Percentiles rank a stretch among this genome's conserved stretches.
Conservation (phyloP, 1,284 basidiomycete species). For the Schizopora paradoxa region DNA sequence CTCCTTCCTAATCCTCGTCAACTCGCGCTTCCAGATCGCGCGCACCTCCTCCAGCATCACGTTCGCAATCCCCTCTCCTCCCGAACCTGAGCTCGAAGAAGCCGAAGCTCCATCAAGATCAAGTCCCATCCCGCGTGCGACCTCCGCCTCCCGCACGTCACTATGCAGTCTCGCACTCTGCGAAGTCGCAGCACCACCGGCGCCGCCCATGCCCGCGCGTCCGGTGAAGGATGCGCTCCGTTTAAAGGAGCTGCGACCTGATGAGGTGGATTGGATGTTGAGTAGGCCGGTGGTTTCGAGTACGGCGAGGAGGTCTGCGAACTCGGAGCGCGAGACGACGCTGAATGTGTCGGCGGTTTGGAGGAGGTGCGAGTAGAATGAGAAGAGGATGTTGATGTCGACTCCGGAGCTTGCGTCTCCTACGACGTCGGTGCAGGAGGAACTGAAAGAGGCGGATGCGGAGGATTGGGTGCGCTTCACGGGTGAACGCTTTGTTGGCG, state of each 20-base stretch:
- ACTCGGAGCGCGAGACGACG: slow-evolving; percentile 69
- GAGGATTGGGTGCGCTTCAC: slow-evolving; percentile 40
- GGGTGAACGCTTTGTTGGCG: slow-evolving; percentile 30
- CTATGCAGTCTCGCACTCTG: slow-evolving; percentile 51
- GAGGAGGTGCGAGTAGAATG: slow-evolving; percentile 58
- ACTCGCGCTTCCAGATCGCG: slow-evolving; percentile 64
- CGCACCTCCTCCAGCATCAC: slow-evolving; percentile 62
- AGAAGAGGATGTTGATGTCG: slow-evolving; percentile 54
- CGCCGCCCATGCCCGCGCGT: slow-evolving; percentile 28
- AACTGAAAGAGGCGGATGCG: slow-evolving; percentile 27
- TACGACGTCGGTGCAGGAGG: slow-evolving; percentile 20
- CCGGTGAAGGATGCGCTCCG: slow-evolving; percentile 50
- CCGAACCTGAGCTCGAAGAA: no score
- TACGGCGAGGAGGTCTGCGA: slow-evolving; percentile 62
- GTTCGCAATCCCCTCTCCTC: slow-evolving; percentile 37
- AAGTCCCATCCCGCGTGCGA: slow-evolving; percentile 59
- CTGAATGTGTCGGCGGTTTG: slow-evolving; percentile 45
- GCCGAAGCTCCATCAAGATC: slow-evolving; percentile 27
- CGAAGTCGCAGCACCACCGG: slow-evolving; percentile 23
- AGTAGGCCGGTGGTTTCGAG: slow-evolving; percentile 69
- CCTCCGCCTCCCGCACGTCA: slow-evolving; percentile 57
- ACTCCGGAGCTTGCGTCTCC: slow-evolving; percentile 30
- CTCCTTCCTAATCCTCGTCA: slow-evolving; percentile 48
- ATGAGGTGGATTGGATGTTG: slow-evolving; percentile 32
- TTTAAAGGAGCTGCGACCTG: slow-evolving; percentile 40